Evolutionary conservation across 225 moss, liverwort and hornwort genomes (phyloP).

Genomic region (Polytrichum commune): DNA sequence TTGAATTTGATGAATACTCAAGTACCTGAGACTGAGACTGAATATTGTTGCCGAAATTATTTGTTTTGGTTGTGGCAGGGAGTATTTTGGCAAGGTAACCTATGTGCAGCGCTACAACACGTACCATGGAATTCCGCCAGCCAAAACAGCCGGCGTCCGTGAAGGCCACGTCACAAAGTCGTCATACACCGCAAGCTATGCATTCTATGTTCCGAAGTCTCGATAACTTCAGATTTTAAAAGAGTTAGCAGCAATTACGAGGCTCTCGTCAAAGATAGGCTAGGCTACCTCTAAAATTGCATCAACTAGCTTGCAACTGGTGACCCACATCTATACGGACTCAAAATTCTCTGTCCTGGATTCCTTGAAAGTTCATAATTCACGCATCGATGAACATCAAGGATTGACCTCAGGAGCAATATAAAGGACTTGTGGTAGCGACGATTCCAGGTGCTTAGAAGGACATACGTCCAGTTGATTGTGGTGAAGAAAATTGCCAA

Average conservation of each 20-base stretch:
- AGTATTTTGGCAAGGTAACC: not conserved
- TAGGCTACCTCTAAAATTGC: too few relatives aligned
- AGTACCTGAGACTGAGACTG: not conserved
- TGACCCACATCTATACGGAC: too few relatives aligned
- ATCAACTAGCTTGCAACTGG: too few relatives aligned
- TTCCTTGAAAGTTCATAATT: too few relatives aligned
- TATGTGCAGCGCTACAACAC: constrained; percentile 8
- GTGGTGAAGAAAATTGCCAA: not conserved
- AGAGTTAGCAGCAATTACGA: too few relatives aligned
- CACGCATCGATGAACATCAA: too few relatives aligned
- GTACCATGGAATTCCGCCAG: constrained; percentile 6
- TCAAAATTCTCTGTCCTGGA: too few relatives aligned
- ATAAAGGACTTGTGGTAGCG: too few relatives aligned
- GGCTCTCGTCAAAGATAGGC: too few relatives aligned
- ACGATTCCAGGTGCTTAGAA: not conserved
- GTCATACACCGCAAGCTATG: constrained; percentile 3
- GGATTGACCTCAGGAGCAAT: too few relatives aligned
- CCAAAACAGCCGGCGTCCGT: not conserved
- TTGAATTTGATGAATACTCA: too few relatives aligned
- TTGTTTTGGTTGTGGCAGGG: constrained; percentile 3
- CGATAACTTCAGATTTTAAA: too few relatives aligned
- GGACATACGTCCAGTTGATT: not conserved
- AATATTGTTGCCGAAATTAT: not conserved
- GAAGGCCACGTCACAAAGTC: not conserved
- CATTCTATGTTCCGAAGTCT: constrained; percentile 7